Evolutionary conservation across 352 stramenopile genomes (phyloP).

Genomic region (Lagenidium sp.): DNA sequence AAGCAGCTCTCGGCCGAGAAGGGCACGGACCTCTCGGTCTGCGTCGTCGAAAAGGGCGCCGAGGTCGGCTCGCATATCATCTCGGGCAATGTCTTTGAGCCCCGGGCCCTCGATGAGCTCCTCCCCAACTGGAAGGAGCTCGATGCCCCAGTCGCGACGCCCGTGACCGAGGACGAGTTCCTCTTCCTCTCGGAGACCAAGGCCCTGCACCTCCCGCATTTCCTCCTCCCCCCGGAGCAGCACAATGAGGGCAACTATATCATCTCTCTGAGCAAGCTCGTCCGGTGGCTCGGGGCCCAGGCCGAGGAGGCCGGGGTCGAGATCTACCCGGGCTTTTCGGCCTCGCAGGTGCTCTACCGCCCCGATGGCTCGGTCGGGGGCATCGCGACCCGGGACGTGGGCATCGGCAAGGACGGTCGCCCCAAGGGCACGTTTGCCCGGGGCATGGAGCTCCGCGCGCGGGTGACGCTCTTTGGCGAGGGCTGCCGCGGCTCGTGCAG

Average conservation of each 20-base stretch:
- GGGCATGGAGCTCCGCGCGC: slow-evolving; percentile 95
- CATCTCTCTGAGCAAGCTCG: slow-evolving; percentile 95
- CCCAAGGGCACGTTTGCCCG: slow-evolving; percentile 96
- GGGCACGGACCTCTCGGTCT: slow-evolving; percentile 92
- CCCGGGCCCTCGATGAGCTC: slow-evolving; percentile 94
- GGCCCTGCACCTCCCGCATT: slow-evolving; percentile 83
- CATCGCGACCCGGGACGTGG: slow-evolving; percentile 98
- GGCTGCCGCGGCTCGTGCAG: slow-evolving; percentile 96
- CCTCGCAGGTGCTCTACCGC: slow-evolving; percentile 87
- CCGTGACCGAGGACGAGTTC: slow-evolving; percentile 93
- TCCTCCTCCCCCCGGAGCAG: slow-evolving; percentile 92
- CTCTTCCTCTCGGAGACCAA: slow-evolving; percentile 87
- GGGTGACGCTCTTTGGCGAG: slow-evolving; percentile 96
- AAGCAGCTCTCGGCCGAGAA: slow-evolving; percentile 95
- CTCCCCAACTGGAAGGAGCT: slow-evolving; percentile 94
- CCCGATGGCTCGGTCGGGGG: slow-evolving; percentile 83
- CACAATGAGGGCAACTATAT: slow-evolving; percentile 99
- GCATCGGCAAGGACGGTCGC: slow-evolving; percentile 94
- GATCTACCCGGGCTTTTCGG: slow-evolving; percentile 98
- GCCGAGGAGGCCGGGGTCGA: slow-evolving; percentile 98
- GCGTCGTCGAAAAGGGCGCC: slow-evolving; percentile 92
- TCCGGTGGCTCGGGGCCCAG: slow-evolving; percentile 94
- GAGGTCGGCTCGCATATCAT: slow-evolving; percentile 98
- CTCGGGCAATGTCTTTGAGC: slow-evolving; percentile 99
- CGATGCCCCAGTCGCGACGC: slow-evolving; percentile 85